Evolutionary conservation across 495 filamentous ascomycete genomes (phyloP).

Genomic region (Xylaria scruposa): DNA sequence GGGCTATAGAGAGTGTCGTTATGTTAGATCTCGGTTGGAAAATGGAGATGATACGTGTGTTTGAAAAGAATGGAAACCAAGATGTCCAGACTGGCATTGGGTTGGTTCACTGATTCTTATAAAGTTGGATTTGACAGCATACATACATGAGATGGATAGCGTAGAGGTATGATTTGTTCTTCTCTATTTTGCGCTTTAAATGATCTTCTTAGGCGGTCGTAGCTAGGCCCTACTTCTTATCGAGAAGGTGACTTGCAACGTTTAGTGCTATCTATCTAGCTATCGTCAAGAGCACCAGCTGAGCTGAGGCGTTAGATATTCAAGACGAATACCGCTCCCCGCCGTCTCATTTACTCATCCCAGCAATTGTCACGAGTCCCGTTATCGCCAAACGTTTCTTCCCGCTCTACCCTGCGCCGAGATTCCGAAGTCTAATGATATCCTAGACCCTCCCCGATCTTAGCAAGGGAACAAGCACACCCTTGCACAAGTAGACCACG

Average conservation of each 20-base stretch:
- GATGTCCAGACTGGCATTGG: neutral
- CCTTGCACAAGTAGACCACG: neutral
- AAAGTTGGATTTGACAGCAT: neutral
- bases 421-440: neutral
- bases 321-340: neutral
- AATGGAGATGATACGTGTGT: neutral
- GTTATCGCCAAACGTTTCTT: neutral
- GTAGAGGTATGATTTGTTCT: neutral
- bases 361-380: neutral
- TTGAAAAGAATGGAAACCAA: neutral
- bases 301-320: too few relatives aligned
- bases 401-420: neutral
- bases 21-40: slow-evolving; percentile 18
- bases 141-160: neutral
- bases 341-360: neutral
- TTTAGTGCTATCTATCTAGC: neutral
- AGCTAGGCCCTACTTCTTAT: neutral
- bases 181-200: neutral
- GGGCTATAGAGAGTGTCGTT: slow-evolving; percentile 17
- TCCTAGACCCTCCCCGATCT: neutral
- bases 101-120: neutral
- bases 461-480: neutral
- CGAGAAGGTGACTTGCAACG: neutral
- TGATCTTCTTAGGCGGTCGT: neutral
- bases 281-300: neutral